A percentile compares a stretch with the other conserved stretches of the same genome.
phyloP scores from a whole-genome alignment of 148 eudicot genomes.

The Arbutus unedo region DNA sequence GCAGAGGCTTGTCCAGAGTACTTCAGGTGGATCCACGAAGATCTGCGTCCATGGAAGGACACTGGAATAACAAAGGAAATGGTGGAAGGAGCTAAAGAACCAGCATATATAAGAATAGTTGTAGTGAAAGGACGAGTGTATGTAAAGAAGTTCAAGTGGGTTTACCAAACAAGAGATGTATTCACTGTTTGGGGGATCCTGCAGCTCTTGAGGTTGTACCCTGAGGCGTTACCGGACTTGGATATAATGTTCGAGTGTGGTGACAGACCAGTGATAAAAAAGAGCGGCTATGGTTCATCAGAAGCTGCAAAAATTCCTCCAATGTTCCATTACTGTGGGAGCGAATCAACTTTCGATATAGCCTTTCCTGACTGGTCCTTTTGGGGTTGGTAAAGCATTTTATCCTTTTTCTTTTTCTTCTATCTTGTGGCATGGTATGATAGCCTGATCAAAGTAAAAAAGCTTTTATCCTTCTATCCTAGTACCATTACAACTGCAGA shows the following conservation, averaged over 20 bases:
- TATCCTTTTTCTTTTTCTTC: not conserved
- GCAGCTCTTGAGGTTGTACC: constrained; percentile 45
- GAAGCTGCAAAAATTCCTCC: constrained; percentile 22
- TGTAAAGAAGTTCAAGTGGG: constrained; percentile 28
- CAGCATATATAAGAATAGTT: constrained; percentile 40
- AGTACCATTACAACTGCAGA: not conserved
- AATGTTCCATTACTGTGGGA: constrained; percentile 55
- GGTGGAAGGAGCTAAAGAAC: constrained; percentile 33
- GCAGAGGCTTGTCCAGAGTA: constrained; percentile 41
- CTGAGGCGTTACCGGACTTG: constrained; percentile 47
- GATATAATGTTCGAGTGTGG: constrained; percentile 44
- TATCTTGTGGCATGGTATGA: not conserved
- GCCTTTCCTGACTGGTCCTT: constrained; percentile 60
- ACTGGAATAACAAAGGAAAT: constrained; percentile 49
- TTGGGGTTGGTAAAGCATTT: constrained; percentile 54
- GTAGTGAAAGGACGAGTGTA: constrained; percentile 54
- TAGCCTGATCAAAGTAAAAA: not conserved
- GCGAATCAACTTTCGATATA: constrained; percentile 38
- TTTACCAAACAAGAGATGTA: constrained; percentile 50
- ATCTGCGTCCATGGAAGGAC: constrained; percentile 54
- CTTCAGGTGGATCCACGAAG: constrained; percentile 69
- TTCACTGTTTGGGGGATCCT: constrained; percentile 53
- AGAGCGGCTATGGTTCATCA: constrained; percentile 18
- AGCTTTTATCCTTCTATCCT: not conserved
- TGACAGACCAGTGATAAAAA: constrained; percentile 35